A percentile compares a stretch with the other conserved stretches of the same genome.
Conservation (phyloP, 108 stramenopile species). For the Cyclostephanos invisitatus region DNA sequence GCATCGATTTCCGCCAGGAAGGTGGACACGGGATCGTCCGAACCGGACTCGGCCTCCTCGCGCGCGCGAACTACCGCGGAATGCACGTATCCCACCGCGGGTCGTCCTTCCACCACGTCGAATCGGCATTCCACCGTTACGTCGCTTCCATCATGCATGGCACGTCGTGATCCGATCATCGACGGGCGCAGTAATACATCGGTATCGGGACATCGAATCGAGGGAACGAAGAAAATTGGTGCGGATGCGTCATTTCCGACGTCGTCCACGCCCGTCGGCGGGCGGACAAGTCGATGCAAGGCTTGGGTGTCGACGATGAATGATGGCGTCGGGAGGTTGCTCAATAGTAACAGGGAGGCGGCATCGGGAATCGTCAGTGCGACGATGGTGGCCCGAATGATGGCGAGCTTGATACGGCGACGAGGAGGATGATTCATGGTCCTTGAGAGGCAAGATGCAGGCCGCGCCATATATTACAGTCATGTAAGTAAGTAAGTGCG, state of each 20-base stretch:
- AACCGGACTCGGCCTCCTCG: conserved; percentile 24
- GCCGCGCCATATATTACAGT: too few relatives aligned
- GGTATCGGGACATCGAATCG: conserved; percentile 24
- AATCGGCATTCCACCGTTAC: conserved; percentile 34
- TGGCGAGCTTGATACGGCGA: not conserved
- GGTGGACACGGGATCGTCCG: conserved; percentile 49
- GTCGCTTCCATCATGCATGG: conserved; percentile 4
- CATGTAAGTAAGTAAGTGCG: too few relatives aligned
- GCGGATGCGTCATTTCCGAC: not conserved
- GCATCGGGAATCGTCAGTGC: not conserved
- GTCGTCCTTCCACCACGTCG: conserved; percentile 32
- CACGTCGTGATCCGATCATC: conserved; percentile 33
- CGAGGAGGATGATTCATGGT: not conserved
- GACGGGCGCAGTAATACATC: conserved; percentile 31
- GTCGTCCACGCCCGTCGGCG: conserved; percentile 35
- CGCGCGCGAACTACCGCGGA: conserved; percentile 40
- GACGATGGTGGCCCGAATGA: conserved; percentile 7
- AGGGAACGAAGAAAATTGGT: conserved; percentile 13
- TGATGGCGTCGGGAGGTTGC: conserved; percentile 64
- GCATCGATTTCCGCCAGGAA: conserved; percentile 58
- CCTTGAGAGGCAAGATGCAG: too few relatives aligned
- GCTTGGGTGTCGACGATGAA: conserved; percentile 46
- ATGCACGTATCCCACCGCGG: conserved; percentile 45
- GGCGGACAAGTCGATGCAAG: conserved; percentile 31
- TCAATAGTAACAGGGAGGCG: conserved; percentile 39